These are phyloP conservation scores for Rhodocollybia butyracea DNA, from an alignment of 768 basidiomycete genomes.

Conservation along the genomic window DNA sequence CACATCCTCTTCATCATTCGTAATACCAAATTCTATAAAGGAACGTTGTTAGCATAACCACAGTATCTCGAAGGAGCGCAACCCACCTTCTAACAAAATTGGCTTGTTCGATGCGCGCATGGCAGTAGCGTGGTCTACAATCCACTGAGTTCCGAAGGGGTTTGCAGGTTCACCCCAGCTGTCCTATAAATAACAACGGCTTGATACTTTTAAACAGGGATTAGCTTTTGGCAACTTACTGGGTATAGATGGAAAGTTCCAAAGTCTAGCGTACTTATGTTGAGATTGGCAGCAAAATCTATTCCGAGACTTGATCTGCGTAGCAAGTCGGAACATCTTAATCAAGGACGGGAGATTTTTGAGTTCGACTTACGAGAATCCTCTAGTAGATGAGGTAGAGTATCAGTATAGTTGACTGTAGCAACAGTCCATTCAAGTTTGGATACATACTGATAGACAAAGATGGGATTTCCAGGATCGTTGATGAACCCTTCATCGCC, in stretches of 20 bases:
- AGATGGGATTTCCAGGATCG: conserved; percentile 41
- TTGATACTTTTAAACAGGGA: background rate
- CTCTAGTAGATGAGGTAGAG: background rate
- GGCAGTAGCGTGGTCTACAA: conserved; percentile 53
- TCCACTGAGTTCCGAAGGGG: conserved; percentile 61
- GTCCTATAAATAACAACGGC: background rate
- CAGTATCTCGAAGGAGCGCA: too few species aligned
- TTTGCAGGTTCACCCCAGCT: conserved; percentile 47
- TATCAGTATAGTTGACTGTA: background rate
- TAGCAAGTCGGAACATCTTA: background rate
- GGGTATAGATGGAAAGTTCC: conserved; percentile 58
- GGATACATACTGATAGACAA: conserved; percentile 51
- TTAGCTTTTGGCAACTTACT: conserved; percentile 11
- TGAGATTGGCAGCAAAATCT: conserved; percentile 59
- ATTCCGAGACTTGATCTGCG: conserved; percentile 34
- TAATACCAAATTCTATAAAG: too few species aligned
- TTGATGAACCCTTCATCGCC: conserved; percentile 67
- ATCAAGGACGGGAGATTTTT: background rate
- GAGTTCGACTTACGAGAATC: background rate
- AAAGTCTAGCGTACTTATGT: conserved; percentile 55
- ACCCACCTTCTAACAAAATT: conserved; percentile 64
- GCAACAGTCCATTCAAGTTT: background rate
- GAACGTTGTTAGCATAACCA: too few species aligned
- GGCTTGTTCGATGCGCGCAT: conserved; percentile 54
- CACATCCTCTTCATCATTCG: too few species aligned